These are phyloP conservation scores for Cercospora janseana DNA, from an alignment of 2,329 filamentous ascomycete species.

Conservation along the genomic window DNA sequence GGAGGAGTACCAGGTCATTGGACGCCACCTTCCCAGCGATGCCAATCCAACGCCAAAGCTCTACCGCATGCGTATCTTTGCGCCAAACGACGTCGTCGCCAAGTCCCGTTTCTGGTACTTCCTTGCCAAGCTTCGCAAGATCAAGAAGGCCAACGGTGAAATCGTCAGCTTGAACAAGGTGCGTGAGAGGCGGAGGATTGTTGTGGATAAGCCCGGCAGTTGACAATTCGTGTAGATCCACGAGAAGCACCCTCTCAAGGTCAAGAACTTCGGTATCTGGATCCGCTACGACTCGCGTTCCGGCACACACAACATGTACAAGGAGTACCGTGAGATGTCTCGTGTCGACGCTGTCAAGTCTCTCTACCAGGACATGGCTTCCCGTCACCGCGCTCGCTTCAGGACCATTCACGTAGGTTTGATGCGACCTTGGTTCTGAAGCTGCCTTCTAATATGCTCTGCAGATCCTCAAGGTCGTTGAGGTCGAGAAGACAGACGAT, in stretches of 20 bases:
- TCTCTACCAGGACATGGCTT: constrained; percentile 99
- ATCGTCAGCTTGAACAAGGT: constrained; percentile 93
- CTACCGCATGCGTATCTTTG: constrained; percentile 99
- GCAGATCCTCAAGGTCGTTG: constrained; percentile 96
- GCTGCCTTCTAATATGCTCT: not conserved
- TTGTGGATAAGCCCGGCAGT: not conserved
- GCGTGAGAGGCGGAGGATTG: constrained; percentile 46
- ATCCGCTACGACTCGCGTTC: constrained; percentile 99
- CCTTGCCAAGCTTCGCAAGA: constrained; percentile 97
- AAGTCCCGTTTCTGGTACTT: constrained; percentile 99
- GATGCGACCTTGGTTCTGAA: not conserved
- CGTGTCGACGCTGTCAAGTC: constrained; percentile 92
- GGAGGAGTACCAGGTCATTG: constrained; percentile 99
- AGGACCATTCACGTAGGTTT: constrained; percentile 95
- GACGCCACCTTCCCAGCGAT: constrained; percentile 97
- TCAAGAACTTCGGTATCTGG: constrained; percentile 99
- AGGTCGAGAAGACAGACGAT: constrained; percentile 90
- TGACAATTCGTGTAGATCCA: constrained; percentile 63
- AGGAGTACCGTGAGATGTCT: constrained; percentile 99
- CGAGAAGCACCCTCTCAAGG: constrained; percentile 98
- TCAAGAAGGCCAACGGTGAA: constrained; percentile 99
- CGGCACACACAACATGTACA: constrained; percentile 99
- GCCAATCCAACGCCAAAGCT: constrained; percentile 95
- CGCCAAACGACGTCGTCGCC: constrained; percentile 93
- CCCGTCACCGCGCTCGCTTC: constrained; percentile 97